Base-by-base conservation (phyloP, 2,329 filamentous ascomycete genomes). In the Chaetomiaceae sp. region DNA sequence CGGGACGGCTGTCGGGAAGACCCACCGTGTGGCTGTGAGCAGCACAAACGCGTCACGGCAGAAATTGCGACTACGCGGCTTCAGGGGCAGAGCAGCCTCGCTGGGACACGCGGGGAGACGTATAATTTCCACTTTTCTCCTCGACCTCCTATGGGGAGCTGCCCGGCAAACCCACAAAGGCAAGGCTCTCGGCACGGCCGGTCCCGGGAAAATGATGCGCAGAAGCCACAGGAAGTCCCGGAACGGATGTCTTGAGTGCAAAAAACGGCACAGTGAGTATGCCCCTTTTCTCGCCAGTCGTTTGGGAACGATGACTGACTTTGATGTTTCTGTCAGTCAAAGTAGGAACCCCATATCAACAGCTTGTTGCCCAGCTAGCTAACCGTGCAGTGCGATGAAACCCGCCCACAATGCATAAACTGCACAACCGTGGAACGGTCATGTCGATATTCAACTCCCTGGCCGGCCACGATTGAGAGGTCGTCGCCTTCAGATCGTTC, bases 241-340 rank as follows among this genome's bases (percentile, higher is more conserved):
- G 29, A 63, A 58, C 20, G 66, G 66, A 1, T 68, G 66, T 56
- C 55, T 64, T 9, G 66, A 68, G 38, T 67, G 66, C 54, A 68
- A 68, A 53, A 58, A 64, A 27, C 61, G 65, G 7, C 66, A 68
- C 49, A 64, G 47, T 55, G 5, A 13, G 51, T 54, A 18, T n/a
- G 16, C n/a, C 49, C n/a, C 14, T 10, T 33, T 18, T 33, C 29
- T 34, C n/a, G 8, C 2, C 30, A 23, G 3, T 16, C 5, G 14
- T 18, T 8, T 21, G 23, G 7, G 20, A 23, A 23, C 8, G 25
- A 4, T n/a, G n/a, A n/a, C 34, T 49, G 16, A 54, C 25, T 48
- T 20, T 13, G 1, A 20, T 8, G 5, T 8, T 29, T 44, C 40
- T 32, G 14, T 18, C n/a, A 54, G 51, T 68, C 54, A 68, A 67